Evolutionary conservation across 1,284 basidiomycete genomes (phyloP).

Genomic region (Spongispora temasekensis): DNA sequence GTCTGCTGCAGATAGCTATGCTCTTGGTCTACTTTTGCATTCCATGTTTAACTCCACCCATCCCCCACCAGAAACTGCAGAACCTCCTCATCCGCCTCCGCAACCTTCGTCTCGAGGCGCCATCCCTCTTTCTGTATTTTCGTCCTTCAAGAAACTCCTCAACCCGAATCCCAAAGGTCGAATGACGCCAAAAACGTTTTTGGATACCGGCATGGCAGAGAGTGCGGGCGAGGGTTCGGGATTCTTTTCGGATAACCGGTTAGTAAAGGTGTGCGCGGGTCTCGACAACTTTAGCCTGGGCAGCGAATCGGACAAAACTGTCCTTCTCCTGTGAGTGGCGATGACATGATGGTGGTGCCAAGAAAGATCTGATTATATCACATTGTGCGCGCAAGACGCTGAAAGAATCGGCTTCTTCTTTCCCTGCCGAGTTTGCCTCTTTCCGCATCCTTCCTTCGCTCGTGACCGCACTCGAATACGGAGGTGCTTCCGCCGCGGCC

Average conservation of each 20-base stretch:
- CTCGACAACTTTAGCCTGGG: conserved; percentile 87
- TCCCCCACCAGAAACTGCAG: conserved; percentile 67
- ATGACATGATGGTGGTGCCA: neutral
- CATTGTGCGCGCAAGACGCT: conserved; percentile 55
- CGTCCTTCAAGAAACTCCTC: conserved; percentile 83
- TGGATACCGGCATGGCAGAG: conserved; percentile 79
- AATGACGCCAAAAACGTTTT: conserved; percentile 74
- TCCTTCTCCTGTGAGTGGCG: conserved; percentile 66
- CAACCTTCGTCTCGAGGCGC: conserved; percentile 72
- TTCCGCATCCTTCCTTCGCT: conserved; percentile 89
- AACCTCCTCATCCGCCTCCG: conserved; percentile 74
- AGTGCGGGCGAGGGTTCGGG: conserved; percentile 57
- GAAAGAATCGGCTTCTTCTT: conserved; percentile 76
- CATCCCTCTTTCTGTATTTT: conserved; percentile 79
- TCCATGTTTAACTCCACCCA: conserved; percentile 82
- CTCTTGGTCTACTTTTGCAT: conserved; percentile 84
- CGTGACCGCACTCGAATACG: conserved; percentile 81
- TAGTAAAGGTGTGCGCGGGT: conserved; percentile 84
- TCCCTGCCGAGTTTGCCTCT: conserved; percentile 87
- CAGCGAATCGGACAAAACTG: conserved; percentile 79
- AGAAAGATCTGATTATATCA: neutral
- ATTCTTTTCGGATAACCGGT: conserved; percentile 84
- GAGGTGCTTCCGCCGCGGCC: conserved; percentile 76
- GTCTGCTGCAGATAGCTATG: conserved; percentile 80
- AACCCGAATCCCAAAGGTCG: conserved; percentile 86